phyloP scores from a whole-genome alignment of 768 basidiomycete species.

The Lactarius hatsudake region DNA sequence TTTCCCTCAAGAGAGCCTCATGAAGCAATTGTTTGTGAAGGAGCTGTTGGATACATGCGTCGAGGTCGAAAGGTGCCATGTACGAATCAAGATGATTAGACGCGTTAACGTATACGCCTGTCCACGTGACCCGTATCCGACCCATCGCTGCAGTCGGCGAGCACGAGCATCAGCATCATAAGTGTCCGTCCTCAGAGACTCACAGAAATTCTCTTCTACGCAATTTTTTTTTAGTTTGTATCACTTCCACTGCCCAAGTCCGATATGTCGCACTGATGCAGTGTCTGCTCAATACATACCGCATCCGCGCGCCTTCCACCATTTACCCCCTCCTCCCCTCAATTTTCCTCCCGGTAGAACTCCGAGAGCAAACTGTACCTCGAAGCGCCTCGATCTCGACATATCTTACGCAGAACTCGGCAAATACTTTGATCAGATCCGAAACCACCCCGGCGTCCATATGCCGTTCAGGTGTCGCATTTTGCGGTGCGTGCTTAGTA shows the following conservation, averaged over 20 bases:
- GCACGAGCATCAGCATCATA: too few relatives aligned
- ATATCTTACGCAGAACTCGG: constrained; percentile 8
- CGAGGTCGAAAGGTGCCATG: constrained; percentile 82
- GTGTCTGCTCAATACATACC: not conserved
- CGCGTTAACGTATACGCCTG: not conserved
- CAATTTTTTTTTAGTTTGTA: constrained; percentile 1
- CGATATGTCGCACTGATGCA: constrained; percentile 22
- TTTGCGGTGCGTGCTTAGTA: constrained; percentile 14
- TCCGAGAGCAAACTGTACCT: not conserved
- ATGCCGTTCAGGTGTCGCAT: constrained; percentile 7
- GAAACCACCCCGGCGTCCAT: not conserved
- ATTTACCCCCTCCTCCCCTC: not conserved
- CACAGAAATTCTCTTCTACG: not conserved
- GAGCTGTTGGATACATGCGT: constrained; percentile 91
- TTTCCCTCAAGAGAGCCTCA: constrained; percentile 92
- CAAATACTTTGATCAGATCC: constrained; percentile 1
- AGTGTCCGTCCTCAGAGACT: not conserved
- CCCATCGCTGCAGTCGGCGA: not conserved
- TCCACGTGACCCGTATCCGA: not conserved
- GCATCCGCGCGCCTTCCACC: not conserved
- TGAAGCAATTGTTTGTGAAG: constrained; percentile 91
- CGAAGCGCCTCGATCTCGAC: constrained; percentile 1
- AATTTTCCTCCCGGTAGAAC: not conserved
- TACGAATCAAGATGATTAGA: constrained; percentile 17
- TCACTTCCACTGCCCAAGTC: not conserved